phyloP scores from a whole-genome alignment of 495 filamentous ascomycete species.

The Usnea hakonensis region DNA sequence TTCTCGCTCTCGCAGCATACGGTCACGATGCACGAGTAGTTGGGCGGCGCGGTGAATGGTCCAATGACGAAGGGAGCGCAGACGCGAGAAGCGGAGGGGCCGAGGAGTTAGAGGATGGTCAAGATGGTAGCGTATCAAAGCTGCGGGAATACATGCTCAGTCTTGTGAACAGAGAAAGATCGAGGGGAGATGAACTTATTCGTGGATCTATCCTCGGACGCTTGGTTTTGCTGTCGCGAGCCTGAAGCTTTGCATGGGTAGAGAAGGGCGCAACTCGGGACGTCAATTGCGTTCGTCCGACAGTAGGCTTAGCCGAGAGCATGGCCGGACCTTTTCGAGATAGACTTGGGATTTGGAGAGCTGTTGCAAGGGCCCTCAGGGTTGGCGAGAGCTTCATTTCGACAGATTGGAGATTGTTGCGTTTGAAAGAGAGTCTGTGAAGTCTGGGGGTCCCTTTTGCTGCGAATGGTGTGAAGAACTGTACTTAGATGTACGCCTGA shows the following conservation, averaged over 20 bases:
- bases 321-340: slow-evolving; percentile 5
- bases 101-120: slow-evolving; percentile 59
- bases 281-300: neutral
- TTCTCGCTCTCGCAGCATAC: slow-evolving; percentile 49
- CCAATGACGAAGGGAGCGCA: slow-evolving; percentile 91
- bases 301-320: neutral
- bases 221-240: slow-evolving; percentile 26
- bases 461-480: too few species aligned
- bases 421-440: neutral
- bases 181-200: slow-evolving; percentile 40
- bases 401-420: neutral
- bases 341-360: slow-evolving; percentile 28
- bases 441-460: too few species aligned
- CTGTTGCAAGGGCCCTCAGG: slow-evolving; percentile 40
- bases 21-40: slow-evolving; percentile 58
- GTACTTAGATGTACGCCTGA: too few species aligned
- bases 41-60: slow-evolving; percentile 96
- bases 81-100: slow-evolving; percentile 77
- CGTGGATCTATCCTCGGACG: slow-evolving; percentile 30
- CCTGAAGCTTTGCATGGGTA: slow-evolving; percentile 30
- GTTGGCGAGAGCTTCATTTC: slow-evolving; percentile 34
- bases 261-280: slow-evolving; percentile 32
- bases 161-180: neutral
- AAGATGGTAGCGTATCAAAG: slow-evolving; percentile 59
- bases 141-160: slow-evolving; percentile 28